phyloP scores from a whole-genome alignment of 495 filamentous ascomycete genomes.

The Daldinia vernicosa region DNA sequence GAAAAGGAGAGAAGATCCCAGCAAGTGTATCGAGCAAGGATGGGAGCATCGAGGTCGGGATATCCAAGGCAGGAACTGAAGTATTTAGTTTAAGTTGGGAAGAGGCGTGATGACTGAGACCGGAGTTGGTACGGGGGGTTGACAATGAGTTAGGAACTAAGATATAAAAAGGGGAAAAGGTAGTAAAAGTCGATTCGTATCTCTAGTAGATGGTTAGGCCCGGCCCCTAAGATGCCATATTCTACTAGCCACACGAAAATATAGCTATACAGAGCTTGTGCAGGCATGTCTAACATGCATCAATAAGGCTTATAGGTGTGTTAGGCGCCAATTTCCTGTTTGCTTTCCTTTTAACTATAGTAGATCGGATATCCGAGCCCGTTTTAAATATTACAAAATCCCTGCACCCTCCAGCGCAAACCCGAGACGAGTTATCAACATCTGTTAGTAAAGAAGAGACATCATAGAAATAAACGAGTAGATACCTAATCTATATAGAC shows the following conservation, averaged over 20 bases:
- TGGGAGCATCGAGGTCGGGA: constrained; percentile 70
- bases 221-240: background rate
- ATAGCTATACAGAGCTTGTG: background rate
- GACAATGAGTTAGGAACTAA: background rate
- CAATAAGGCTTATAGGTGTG: no score
- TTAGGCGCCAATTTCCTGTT: no score
- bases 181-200: background rate
- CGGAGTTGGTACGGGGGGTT: background rate
- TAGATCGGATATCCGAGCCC: no score
- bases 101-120: background rate
- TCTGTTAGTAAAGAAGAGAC: background rate
- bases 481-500: background rate
- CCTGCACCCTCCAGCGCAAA: no score
- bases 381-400: no score
- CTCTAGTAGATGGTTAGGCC: background rate
- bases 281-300: no score
- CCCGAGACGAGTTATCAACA: background rate
- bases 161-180: background rate
- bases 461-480: background rate
- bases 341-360: no score
- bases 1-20: constrained; percentile 65
- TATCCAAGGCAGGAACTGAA: constrained; percentile 59
- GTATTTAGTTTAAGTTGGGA: constrained; percentile 43
- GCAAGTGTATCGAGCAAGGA: constrained; percentile 59
- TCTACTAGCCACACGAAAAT: background rate